Evolutionary conservation across 2,329 filamentous ascomycete genomes (phyloP), one percentile per base, ranked within the genome.

Genomic region (Sclerotinia minor): DNA sequence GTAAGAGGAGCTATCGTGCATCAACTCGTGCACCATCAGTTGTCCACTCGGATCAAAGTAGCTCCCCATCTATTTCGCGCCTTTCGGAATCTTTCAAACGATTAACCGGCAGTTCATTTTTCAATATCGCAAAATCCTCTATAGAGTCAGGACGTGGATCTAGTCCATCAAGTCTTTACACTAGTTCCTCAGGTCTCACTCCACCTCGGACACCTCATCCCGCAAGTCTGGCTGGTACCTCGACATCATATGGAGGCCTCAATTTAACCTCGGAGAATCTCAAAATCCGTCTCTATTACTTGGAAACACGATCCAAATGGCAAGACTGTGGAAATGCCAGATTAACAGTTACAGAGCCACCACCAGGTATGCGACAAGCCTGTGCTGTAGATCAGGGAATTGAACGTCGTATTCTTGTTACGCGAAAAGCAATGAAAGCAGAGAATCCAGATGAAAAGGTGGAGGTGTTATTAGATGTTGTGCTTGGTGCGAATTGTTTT

Each of bases 241-340:
- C 69, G 9, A 73, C 71, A 52, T 70, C 73, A 24, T 75, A 72
- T 80, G 19, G 73, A 7, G 84, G 83, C 9, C 84, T 70, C n/a
- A 86, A 87, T 26, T 79, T 89, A 29, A 90, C 89, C 65, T 88
- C 92, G 68, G 89, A 89, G 66, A 93, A 95, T 74, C 87, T 94
- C 64, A 94, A 94, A 73, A 92, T 97, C 73, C 85, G 93, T 47
- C 85, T 98, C 17, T 97, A 98, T 77, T 83, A 92, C 60, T 88
- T 94, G 61, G 89, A 93, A 69, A 83, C 86, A 1, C 83, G 87
- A 17, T 87, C 87, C 61, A 94, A 94, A 77, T 99, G 95, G 95
- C 89, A 92, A 70, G 94, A 98, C 77, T 88, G 94, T 81, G 94
- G 95, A 71, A 89, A 92, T 73, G 96, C 93, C 69, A 84, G 88